These are phyloP conservation scores for Murraya paniculata DNA, from an alignment of 345 rosid species.

Conservation along the genomic window DNA sequence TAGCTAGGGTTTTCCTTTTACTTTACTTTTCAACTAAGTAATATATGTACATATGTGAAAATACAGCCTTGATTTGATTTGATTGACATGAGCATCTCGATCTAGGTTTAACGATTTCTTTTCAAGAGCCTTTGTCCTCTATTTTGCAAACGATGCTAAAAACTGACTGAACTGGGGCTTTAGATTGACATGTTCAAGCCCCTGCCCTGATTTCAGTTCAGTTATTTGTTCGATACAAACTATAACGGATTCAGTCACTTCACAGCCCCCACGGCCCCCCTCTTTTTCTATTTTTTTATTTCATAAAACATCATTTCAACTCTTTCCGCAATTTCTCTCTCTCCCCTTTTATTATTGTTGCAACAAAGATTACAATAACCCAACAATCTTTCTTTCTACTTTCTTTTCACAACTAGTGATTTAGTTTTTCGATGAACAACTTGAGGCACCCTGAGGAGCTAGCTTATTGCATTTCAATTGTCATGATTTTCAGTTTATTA, in stretches of 20 bases:
- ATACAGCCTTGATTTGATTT: neutral
- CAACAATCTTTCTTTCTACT: neutral
- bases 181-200: conserved; percentile 16
- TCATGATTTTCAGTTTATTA: no score
- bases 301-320: conserved; percentile 23
- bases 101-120: conserved; percentile 41
- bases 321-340: conserved; percentile 10
- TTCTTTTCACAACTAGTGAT: neutral
- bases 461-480: no score
- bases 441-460: no score
- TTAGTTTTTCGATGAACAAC: neutral
- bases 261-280: conserved; percentile 18
- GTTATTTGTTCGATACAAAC: conserved; percentile 15
- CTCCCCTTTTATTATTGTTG: conserved; percentile 9
- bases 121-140: conserved; percentile 35
- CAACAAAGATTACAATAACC: neutral
- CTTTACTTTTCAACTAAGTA: conserved; percentile 1
- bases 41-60: neutral
- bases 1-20: conserved; percentile 7
- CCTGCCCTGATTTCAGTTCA: conserved; percentile 13
- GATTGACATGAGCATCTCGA: conserved; percentile 46
- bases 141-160: conserved; percentile 12
- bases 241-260: conserved; percentile 47
- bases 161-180: neutral
- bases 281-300: conserved; percentile 4